Percentiles rank a stretch among this genome's conserved stretches.
Evolutionary conservation across 192 early-diverging fungal genomes (phyloP).

Genomic region (Podochytrium sp.): DNA sequence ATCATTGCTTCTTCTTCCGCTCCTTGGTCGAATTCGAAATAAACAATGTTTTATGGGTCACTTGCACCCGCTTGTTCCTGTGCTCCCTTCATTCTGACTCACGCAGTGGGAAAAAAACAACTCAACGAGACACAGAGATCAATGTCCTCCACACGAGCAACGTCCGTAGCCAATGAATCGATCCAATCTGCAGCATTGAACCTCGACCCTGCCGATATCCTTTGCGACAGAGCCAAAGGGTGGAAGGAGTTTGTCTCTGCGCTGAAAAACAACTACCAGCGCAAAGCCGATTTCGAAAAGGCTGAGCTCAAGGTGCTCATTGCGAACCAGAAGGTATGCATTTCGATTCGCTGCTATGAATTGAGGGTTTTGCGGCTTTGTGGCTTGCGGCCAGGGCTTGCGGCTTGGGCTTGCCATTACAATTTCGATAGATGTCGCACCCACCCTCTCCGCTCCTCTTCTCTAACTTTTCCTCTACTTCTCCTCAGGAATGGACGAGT

Average conservation of each 20-base stretch:
- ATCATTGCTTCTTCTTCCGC: too few species aligned
- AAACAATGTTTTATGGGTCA: too few species aligned
- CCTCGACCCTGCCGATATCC: slow-evolving; percentile 7
- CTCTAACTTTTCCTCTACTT: too few species aligned
- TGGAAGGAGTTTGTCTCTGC: not conserved
- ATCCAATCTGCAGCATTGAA: not conserved
- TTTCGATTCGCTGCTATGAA: not conserved
- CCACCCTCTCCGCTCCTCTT: too few species aligned
- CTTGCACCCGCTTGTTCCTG: too few species aligned
- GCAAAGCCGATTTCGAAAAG: not conserved
- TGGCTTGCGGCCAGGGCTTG: too few species aligned
- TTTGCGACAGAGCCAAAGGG: not conserved
- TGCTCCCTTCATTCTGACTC: too few species aligned
- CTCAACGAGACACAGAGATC: too few species aligned
- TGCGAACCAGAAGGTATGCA: slow-evolving; percentile 6
- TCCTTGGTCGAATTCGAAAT: too few species aligned
- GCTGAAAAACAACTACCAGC: not conserved
- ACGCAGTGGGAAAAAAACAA: too few species aligned
- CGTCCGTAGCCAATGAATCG: not conserved
- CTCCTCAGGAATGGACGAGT: slow-evolving; percentile 10
- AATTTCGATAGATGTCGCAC: not conserved
- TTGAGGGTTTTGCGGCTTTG: too few species aligned
- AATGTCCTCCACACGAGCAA: not conserved
- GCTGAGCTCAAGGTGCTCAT: not conserved
- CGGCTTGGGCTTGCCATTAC: too few species aligned